Base-by-base conservation (phyloP, 1,284 basidiomycete species). In the Cystobasidiaceae sp. region DNA sequence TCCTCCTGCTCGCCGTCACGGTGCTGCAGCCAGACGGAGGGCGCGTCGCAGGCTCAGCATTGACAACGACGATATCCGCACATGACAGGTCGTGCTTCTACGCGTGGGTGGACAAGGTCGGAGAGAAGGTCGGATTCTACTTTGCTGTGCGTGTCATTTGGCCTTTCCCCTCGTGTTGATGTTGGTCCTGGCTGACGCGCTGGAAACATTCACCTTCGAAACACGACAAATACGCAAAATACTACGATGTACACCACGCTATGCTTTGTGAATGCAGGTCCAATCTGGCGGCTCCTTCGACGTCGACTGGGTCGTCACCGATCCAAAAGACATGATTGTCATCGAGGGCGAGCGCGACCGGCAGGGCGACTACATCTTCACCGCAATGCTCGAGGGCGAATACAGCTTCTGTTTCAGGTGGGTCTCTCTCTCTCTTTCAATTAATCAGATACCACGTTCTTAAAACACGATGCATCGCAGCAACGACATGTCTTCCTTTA, bases 271-370 rank as follows among this genome's bases (percentile, higher is more conserved):
- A n/a, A n/a, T n/a, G 7, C 62, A 71, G 69, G 92, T 98, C 28
- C 96, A 98, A 85, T 89, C 90, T 41, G 94, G 96, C 60, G 96
- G 94, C 51, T 87, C 88, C 6, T 98, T 98, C 77, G 94, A 98
- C 75, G 89, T 98, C 66, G 92, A 97, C 81, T 99, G 90, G 76
- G 85, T 88, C 69, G 84, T 99, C 69, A 90, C 87, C 72, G 90
- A 93, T 76, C 94, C 96, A 11, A 85, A 85, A 65, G 88, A 90
- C 75, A 89, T 86, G 74, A 80, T 93, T 49, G 78, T 98, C 39
- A 83, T 97, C 46, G 87, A 92, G 60, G 96, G 92, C 60, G 78
- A 83, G 71, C 85, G 86, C 45, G 93, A 97, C 75, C 85, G 90
- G 34, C 93, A 97, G 74, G 92, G 94, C 44, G 96, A 99, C 83